Conservation (phyloP, 2,329 filamentous ascomycete species). For the Diplodia seriata region DNA sequence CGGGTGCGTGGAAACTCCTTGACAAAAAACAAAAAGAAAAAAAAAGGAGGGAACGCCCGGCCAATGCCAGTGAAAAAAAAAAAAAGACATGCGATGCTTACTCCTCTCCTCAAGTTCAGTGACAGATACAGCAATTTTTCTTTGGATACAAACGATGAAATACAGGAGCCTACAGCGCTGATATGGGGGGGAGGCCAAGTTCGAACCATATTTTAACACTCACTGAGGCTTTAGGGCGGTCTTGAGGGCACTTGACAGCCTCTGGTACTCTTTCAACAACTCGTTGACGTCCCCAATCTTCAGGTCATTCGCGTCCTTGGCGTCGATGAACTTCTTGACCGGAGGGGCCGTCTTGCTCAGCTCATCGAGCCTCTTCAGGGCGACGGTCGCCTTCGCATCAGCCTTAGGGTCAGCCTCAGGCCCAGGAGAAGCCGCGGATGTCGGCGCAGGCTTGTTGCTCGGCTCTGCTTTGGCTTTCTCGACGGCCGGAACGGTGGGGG, state of each 20-base stretch:
- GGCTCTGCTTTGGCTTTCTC: neutral
- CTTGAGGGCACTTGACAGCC: conserved; percentile 54
- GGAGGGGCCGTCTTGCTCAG: conserved; percentile 56
- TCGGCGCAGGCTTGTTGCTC: neutral
- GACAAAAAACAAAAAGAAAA: neutral
- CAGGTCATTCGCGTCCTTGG: conserved; percentile 54
- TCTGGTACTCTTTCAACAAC: conserved; percentile 52
- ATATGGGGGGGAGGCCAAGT: neutral
- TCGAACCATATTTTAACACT: neutral
- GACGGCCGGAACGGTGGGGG: neutral
- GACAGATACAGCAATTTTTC: neutral
- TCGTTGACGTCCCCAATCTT: conserved; percentile 58
- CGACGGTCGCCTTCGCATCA: conserved; percentile 47
- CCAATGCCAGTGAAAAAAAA: neutral
- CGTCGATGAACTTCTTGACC: conserved; percentile 55
- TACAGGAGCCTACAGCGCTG: neutral
- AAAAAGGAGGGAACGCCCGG: neutral
- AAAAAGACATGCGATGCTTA: neutral
- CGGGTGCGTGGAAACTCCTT: neutral
- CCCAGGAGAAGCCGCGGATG: neutral
- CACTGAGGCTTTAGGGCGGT: conserved; percentile 32
- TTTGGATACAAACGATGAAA: neutral
- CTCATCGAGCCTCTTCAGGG: conserved; percentile 53
- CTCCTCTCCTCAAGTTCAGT: neutral
- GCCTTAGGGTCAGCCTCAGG: conserved; percentile 41